Evolutionary conservation across 345 rosid species (phyloP), one percentile per base, ranked within the genome.

Genomic region (Clausena lansium): DNA sequence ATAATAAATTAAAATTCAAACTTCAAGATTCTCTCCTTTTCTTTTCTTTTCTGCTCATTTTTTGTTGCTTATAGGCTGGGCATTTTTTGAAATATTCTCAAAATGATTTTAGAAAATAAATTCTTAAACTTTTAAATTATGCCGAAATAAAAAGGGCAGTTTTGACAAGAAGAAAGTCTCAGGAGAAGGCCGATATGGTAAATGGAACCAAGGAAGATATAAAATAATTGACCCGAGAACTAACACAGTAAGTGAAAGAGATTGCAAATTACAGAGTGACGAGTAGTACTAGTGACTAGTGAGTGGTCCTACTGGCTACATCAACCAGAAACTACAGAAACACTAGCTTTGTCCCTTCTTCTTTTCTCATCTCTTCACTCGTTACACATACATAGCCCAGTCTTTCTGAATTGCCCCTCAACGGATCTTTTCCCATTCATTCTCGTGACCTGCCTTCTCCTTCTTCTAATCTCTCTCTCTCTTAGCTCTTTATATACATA

Each of bases 291-390:
- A 28, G 33, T 17, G 52, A 15, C 25, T 15, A 39, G 1, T 7
- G 62, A 54, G 72, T 41, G 85, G 89, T 68, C 83, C 87, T 84
- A 20, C 32, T 5, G 11, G 8, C 83, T 50, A 50, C 55, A 50
- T 5, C 19, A 74, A 6, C 79, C 73, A 65, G 70, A 74, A 76
- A 65, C 72, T 67, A 61, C 83, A 63, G 86, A 85, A 83, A 81
- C 75, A 80, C 47, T 76, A 79, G 79, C 22, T 36, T 84, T 87
- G 89, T 92, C 92, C 82, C 80, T 78, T 82, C 85, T 76, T 77
- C 86, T 82, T 88, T 79, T 84, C 81, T 79, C 63, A 52, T 74
- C 69, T 55, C 75, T 14, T 9, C 57, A 35, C 50, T 0, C 22
- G 3, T 52, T 52, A 17, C 57, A 50, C 57, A 17, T 52, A 52